Evolutionary conservation across 495 filamentous ascomycete species (phyloP).

Genomic region (Penicillium subrubescens): DNA sequence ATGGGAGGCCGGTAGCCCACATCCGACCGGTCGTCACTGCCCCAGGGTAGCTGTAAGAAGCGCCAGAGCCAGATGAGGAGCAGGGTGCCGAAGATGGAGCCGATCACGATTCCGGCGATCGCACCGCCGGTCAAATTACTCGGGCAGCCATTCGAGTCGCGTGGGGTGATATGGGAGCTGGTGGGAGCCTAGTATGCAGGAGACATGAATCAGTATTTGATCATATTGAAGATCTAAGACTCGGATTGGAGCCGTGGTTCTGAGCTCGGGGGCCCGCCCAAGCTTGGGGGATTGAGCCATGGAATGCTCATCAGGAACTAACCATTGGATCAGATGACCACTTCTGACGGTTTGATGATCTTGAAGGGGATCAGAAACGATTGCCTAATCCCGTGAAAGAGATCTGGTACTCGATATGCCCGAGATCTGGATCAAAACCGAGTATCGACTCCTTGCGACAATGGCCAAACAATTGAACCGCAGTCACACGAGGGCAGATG

Average conservation of each 20-base stretch:
- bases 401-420: background rate
- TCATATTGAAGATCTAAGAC: background rate
- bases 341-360: background rate
- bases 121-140: conserved; percentile 54
- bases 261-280: background rate
- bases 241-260: conserved; percentile 11
- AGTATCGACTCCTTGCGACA: background rate
- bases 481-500: background rate
- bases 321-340: conserved; percentile 4
- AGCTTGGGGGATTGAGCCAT: background rate
- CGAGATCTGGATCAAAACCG: background rate
- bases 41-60: conserved; percentile 28
- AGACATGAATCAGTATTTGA: background rate
- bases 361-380: background rate
- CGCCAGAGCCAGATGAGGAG: conserved; percentile 55
- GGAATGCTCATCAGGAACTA: conserved; percentile 4
- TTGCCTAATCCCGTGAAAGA: background rate
- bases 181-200: conserved; percentile 18
- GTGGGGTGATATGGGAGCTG: conserved; percentile 21
- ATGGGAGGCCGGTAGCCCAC: conserved; percentile 28
- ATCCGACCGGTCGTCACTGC: conserved; percentile 27
- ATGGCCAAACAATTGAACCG: conserved; percentile 1
- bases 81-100: conserved; percentile 56
- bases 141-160: conserved; percentile 33
- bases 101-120: conserved; percentile 64